Conservation (phyloP, 305 asterid species). For the Salvia sclarea region DNA sequence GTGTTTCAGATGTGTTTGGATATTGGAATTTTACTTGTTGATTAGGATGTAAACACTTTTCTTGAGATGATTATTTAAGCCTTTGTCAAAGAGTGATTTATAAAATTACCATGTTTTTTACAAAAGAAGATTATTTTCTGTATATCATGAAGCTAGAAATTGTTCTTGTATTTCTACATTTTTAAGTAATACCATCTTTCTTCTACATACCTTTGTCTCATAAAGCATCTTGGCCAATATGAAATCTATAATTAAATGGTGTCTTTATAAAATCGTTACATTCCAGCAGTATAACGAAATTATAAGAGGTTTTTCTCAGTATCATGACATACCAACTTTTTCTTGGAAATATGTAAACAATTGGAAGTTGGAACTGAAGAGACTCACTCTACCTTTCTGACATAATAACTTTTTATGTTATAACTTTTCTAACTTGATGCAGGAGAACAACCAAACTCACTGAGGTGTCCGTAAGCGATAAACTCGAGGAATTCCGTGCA, state of each 20-base stretch:
- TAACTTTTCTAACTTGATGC: slow-evolving; percentile 32
- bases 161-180: background rate
- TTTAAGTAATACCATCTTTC: background rate
- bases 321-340: background rate
- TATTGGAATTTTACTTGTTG: background rate
- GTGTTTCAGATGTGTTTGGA: background rate
- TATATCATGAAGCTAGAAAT: background rate
- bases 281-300: background rate
- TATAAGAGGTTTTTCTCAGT: background rate
- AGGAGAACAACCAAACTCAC: slow-evolving; percentile 62
- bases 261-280: background rate
- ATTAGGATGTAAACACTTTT: background rate
- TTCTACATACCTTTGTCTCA: slow-evolving; percentile 9
- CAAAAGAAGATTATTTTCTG: background rate
- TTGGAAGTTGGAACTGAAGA: background rate
- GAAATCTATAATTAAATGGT: slow-evolving; percentile 7
- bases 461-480: slow-evolving; percentile 89
- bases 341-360: background rate
- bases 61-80: background rate
- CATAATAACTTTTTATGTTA: background rate
- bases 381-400: background rate
- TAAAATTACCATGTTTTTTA: background rate
- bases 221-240: background rate
- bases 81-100: background rate
- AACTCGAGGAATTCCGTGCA: slow-evolving; percentile 94